Evolutionary conservation across 2,329 filamentous ascomycete genomes (phyloP), one percentile per base, ranked within the genome.

Genomic region (Rasamsonia emersonii): DNA sequence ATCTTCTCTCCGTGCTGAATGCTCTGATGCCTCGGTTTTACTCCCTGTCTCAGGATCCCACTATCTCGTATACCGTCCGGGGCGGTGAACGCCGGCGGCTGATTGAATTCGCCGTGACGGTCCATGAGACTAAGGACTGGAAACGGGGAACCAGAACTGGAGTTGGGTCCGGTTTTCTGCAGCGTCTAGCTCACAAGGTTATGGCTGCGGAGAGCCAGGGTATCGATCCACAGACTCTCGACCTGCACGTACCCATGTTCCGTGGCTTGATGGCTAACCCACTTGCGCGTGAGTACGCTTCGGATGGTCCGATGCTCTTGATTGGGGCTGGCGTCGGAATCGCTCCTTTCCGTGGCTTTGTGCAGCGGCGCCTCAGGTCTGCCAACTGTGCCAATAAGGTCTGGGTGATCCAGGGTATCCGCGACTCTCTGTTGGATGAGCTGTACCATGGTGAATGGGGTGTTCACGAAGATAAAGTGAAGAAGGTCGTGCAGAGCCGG

Each of bases 21-120:
- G 82, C 85, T 29, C 72, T 96, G 31, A 96, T 96, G 89, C 91
- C 91, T 3, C 83, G 91, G 38, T 98, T 98, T 68, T 98, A 98
- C 66, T 96, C 89, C 3, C 77, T 98, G 9, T 95, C 88, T 33
- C 95, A 94, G 56, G 91, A 98, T 51, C 91, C 91, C 0, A 84
- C 91, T 42, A 77, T 93, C 45, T 81, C 77, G 3, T 82, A 74
- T 39, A 73, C 74, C 40, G 72, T 78, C 14, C 73, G 77, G 40
- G 81, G 82, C 41, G 73, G 76, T 23, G 75, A 81, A 42, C 73
- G 75, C 44, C 82, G 83, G 42, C 82, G 88, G 18, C 65, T 96
- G 38, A 79, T 98, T 49, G 91, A 96, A 64, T 83, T 96, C 50
- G 91, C 91, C n/a, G 91, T 98, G 36, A 93, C 88, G 5, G 79